Base-by-base conservation (phyloP, 2,329 filamentous ascomycete genomes). In the Xylariaceae sp. region DNA sequence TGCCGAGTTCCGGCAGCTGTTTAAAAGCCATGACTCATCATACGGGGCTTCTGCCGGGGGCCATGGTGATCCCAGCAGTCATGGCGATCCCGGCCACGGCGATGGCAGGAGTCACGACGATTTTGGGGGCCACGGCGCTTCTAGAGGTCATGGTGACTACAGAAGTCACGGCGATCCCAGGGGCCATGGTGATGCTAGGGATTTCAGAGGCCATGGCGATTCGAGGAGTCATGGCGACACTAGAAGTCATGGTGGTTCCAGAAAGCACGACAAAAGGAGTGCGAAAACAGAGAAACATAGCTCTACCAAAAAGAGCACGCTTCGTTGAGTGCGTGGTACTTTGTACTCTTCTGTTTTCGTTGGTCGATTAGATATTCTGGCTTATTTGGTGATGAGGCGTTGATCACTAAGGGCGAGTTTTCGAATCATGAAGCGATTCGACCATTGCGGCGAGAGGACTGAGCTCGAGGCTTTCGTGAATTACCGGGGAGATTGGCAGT, bases 241-340 rank as follows among this genome's bases (percentile, higher is more conserved):
- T 9, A 41, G 39, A 16, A n/a, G 32, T 21, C 54, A 36, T 12
- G 19, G 42, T 13, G 51, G 41, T 19, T 40, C 49, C 1, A 22
- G 40, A 22, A 55, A 39, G 15, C 48, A 52, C 32, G 57, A 54
- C 18, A 55, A 57, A n/a, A 54, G 44, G 19, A 49, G 50, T 4
- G 49, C 47, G 15, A 59, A 49, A 12, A 59, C 53, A n/a, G 57
- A 53, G n/a, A 49, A 53, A 21, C 47, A 58, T 15, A 47, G 29
- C 16, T 54, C 55, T 43, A 47, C 48, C 19, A 48, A 37, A 16
- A n/a, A n/a, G n/a, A 48, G 51, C 39, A 46, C 57, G n/a, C 47
- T 41, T 39, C 43, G 47, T 49, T 50, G 43, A 55, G 39, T 21
- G 21, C n/a, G 9, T 30, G 9, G 8, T 16, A 8, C n/a, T n/a